Conservation (phyloP, 1,139 yeast species). For the Starmera stellimalicola region DNA sequence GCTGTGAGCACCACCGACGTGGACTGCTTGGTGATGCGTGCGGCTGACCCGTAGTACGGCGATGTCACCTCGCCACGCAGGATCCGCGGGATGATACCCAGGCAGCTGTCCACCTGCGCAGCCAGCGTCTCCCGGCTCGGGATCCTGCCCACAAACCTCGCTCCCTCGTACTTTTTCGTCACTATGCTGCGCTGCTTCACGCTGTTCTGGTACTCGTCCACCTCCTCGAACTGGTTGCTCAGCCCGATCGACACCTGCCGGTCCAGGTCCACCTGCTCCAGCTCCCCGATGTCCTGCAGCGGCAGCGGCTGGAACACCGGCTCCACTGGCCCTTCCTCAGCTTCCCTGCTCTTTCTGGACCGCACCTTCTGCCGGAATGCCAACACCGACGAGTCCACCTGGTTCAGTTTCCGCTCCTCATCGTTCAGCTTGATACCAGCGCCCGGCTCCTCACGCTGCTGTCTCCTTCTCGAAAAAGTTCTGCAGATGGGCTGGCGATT, state of each 20-base stretch:
- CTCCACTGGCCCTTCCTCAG: no score
- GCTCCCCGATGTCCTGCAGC: not conserved
- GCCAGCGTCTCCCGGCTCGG: conserved; percentile 19
- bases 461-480: no score
- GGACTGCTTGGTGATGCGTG: conserved; percentile 28
- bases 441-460: no score
- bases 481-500: no score
- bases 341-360: no score
- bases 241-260: conserved; percentile 7
- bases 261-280: conserved; percentile 7
- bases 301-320: no score
- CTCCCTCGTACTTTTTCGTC: conserved; percentile 8
- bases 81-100: conserved; percentile 31
- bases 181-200: conserved; percentile 8
- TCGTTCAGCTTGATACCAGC: no score
- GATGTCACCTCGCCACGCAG: conserved; percentile 37
- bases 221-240: conserved; percentile 8
- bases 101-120: conserved; percentile 23
- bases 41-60: conserved; percentile 40
- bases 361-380: no score
- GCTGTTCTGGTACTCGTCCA: conserved; percentile 11
- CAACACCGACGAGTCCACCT: no score
- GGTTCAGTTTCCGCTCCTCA: no score
- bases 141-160: conserved; percentile 5
- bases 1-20: conserved; percentile 35